Base-by-base conservation (phyloP, 2,329 filamentous ascomycete species). In the Colletotrichum melonis region DNA sequence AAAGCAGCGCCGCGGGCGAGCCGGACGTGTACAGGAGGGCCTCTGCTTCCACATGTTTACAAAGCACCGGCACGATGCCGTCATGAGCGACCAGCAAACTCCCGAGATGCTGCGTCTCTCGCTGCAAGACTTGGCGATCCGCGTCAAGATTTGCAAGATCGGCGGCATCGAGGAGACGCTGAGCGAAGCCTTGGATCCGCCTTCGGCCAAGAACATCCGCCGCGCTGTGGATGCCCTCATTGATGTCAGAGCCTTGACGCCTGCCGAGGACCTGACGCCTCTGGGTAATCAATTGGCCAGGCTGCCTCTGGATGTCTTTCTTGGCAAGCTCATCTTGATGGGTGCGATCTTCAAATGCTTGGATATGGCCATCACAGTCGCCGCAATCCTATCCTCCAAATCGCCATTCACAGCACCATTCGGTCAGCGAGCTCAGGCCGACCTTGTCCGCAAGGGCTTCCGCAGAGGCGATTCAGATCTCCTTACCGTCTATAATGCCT, bases 1-100 rank as follows among this genome's bases (percentile, higher is more conserved):
- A 1, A 98, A 98, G 80, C 97, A 99, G 81, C 92, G 97, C 72
- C 92, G 96, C 75, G 97, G 97, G 72, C 92, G 97, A 86, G 97
- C 97, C 67, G 97, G 97, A 52, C 94, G 97, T 89, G 97, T 99
- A 1, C 96, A 98, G 81, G 92, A 97, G 78, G 97, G 97, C 8
- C 86, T 98, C 0, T 98, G 97, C 83, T 98, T 98, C 83, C 97
- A 99, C 79, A 87, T 99, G 73, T 98, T 98, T 80, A 98, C 97
- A 1, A 97, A 93, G 78, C 90, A 95, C 78, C 91, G 96, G 8
- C 95, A 98, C 80, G 95, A 98, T 80, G 90, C 91, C 70, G 81
- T 93, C 77, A 95, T 98, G 89, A 92, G 92, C 63, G 95, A 97
- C 74, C 95, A 98, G 79, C 97, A 98, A 84, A 98, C 95, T 0